phyloP scores from a whole-genome alignment of 2,329 filamentous ascomycete species.

The Cytospora piceae region DNA sequence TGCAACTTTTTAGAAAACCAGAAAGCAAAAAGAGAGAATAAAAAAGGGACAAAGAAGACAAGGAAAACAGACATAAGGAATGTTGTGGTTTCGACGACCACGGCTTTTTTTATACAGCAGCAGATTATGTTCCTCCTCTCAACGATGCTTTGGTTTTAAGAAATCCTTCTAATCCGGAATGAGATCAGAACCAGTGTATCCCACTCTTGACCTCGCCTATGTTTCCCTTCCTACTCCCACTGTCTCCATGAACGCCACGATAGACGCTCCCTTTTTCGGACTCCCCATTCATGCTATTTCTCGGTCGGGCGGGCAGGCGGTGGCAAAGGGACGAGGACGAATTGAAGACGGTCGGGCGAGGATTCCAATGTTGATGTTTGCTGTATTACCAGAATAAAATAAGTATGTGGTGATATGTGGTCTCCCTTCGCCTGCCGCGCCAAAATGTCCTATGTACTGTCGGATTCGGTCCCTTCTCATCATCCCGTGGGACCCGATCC shows the following conservation, averaged over 20 bases:
- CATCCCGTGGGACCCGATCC: conserved; percentile 16
- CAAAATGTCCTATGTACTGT: conserved; percentile 31
- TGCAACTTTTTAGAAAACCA: conserved; percentile 3
- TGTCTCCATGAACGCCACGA: neutral
- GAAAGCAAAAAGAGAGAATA: neutral
- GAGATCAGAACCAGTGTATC: neutral
- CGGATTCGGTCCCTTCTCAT: conserved; percentile 15
- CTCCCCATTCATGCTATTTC: neutral
- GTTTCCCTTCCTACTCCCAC: conserved; percentile 3
- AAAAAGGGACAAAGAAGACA: neutral
- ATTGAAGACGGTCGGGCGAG: conserved; percentile 12
- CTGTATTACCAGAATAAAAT: conserved; percentile 32
- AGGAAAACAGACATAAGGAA: conserved; percentile 11
- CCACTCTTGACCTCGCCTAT: conserved; percentile 6
- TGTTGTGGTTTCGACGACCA: conserved; percentile 27
- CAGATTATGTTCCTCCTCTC: conserved; percentile 26
- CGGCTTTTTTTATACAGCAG: conserved; percentile 30
- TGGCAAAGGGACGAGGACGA: conserved; percentile 11
- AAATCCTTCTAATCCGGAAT: neutral
- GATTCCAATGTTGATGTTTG: conserved; percentile 24
- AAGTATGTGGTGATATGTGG: conserved; percentile 30
- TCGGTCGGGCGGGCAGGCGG: conserved; percentile 8
- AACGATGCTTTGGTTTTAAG: conserved; percentile 4
- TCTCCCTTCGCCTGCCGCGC: conserved; percentile 24
- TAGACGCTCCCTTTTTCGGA: neutral